A percentile compares a stretch with the other conserved stretches of the same genome.
Evolutionary conservation across 1,284 basidiomycete genomes (phyloP).

Genomic region (Coniophora puteana): DNA sequence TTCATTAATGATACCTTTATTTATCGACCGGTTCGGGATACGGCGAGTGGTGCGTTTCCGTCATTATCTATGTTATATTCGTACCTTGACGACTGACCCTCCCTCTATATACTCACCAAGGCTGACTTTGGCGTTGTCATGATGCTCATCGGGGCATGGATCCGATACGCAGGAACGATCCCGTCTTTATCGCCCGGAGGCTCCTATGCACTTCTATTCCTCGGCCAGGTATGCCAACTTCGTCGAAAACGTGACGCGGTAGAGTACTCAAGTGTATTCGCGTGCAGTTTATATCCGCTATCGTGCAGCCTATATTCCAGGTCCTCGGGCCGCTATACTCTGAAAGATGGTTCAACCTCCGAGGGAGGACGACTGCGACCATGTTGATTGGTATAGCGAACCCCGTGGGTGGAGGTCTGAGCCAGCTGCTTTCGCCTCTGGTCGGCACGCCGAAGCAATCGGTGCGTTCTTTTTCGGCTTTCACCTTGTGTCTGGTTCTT

Average conservation of each 20-base stretch:
- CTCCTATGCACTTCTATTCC: constrained; percentile 56
- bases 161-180: constrained; percentile 67
- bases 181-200: constrained; percentile 48
- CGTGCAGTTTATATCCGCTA: too few species aligned
- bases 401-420: constrained; percentile 63
- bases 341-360: constrained; percentile 74
- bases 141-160: constrained; percentile 64
- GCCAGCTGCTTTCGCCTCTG: constrained; percentile 66
- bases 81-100: too few species aligned
- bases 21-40: constrained; percentile 58
- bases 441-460: constrained; percentile 51
- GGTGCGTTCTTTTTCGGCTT: constrained; percentile 40
- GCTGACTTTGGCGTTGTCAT: constrained; percentile 51
- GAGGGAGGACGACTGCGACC: constrained; percentile 72
- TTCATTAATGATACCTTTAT: constrained; percentile 51
- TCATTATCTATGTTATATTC: neutral
- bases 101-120: too few species aligned
- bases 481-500: too few species aligned
- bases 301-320: constrained; percentile 56
- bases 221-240: constrained; percentile 63
- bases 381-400: constrained; percentile 80
- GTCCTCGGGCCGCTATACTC: constrained; percentile 67
- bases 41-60: constrained; percentile 47
- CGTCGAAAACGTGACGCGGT: constrained; percentile 61
- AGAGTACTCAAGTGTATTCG: too few species aligned